Evolutionary conservation across 164 flowering plant species (phyloP).

Genomic region (Piper betle): DNA sequence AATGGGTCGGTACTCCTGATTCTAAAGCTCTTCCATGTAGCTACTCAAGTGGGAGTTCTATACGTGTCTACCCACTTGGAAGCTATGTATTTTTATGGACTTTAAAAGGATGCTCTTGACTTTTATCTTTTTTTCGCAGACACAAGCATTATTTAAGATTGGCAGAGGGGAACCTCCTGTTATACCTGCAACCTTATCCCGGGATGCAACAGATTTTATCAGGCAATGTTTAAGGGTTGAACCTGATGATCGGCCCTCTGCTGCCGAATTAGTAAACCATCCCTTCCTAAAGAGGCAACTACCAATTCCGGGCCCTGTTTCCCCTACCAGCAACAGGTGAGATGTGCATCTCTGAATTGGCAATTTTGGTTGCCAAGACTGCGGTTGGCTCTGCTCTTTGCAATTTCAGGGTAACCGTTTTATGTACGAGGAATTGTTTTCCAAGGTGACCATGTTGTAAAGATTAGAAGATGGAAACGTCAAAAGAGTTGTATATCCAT

Average conservation of each 20-base stretch:
- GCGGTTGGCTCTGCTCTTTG: too few species aligned
- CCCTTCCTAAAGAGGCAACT: conserved; percentile 51
- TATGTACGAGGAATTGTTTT: too few species aligned
- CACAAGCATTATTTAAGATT: conserved; percentile 63
- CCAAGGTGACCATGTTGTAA: too few species aligned
- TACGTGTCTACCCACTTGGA: background rate
- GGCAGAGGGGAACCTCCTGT: conserved; percentile 61
- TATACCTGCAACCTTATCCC: conserved; percentile 51
- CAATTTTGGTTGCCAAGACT: too few species aligned
- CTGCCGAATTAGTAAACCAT: conserved; percentile 68
- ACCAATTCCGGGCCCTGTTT: conserved; percentile 22
- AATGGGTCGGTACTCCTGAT: conserved; percentile 41
- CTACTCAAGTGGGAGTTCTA: too few species aligned
- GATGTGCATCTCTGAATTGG: too few species aligned
- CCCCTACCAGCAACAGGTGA: conserved; percentile 16
- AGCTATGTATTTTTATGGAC: background rate
- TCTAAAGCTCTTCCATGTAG: background rate
- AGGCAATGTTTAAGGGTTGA: conserved; percentile 48
- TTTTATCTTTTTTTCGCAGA: conserved; percentile 23
- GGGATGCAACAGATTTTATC: conserved; percentile 67
- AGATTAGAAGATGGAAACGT: too few species aligned
- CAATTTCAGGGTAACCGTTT: too few species aligned
- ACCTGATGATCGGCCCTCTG: conserved; percentile 64
- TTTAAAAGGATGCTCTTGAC: background rate
- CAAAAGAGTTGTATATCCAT: too few species aligned